Evolutionary conservation across 768 basidiomycete species (phyloP).

Genomic region (Collybia sordida): DNA sequence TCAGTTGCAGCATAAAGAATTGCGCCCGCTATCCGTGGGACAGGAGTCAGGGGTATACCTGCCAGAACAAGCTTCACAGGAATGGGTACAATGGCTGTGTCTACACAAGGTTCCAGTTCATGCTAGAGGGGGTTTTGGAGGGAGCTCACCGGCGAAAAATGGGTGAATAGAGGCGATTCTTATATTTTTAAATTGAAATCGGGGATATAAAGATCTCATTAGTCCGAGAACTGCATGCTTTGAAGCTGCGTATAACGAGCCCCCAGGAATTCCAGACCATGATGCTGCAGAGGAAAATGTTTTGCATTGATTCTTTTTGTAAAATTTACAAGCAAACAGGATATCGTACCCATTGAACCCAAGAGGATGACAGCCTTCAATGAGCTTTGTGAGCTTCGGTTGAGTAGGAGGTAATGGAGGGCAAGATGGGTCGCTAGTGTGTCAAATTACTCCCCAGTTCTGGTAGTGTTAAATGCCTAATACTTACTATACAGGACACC

Average conservation of each 20-base stretch:
- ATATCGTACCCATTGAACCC: conserved; percentile 51
- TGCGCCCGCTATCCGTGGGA: conserved; percentile 47
- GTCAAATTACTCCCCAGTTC: too few relatives aligned
- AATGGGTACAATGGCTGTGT: conserved; percentile 45
- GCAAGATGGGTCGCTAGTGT: conserved; percentile 46
- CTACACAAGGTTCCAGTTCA: conserved; percentile 18
- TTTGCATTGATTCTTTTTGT: background rate
- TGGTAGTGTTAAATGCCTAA: too few relatives aligned
- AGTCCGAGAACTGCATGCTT: conserved; percentile 56
- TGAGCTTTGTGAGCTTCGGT: conserved; percentile 29
- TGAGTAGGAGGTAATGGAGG: conserved; percentile 45
- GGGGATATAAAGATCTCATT: conserved; percentile 45
- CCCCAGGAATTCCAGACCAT: conserved; percentile 44
- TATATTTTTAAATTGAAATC: conserved; percentile 34
- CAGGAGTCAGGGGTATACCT: conserved; percentile 48
- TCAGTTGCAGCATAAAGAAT: conserved; percentile 53
- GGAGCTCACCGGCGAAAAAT: conserved; percentile 47
- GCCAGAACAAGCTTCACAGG: conserved; percentile 40
- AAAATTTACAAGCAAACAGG: too few relatives aligned
- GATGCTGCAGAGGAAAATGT: conserved; percentile 35
- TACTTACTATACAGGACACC: conserved; percentile 48
- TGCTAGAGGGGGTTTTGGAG: background rate
- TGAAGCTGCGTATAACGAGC: conserved; percentile 46
- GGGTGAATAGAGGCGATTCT: conserved; percentile 50
- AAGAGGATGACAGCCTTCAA: conserved; percentile 52